Evolutionary conservation across 129 eudicot genomes (phyloP).

Genomic region (Artemisia tridentata): DNA sequence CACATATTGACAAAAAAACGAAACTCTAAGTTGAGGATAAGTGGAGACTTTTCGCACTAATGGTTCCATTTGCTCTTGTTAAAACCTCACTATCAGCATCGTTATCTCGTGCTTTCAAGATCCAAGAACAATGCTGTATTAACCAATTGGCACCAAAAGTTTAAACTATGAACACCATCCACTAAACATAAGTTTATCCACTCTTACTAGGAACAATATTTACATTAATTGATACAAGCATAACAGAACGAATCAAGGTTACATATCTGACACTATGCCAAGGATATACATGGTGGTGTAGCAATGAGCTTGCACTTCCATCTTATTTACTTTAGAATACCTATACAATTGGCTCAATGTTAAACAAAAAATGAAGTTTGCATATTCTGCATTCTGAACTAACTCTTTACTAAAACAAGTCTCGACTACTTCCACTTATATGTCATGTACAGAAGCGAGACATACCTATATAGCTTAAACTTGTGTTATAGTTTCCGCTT

Average conservation of each 20-base stretch:
- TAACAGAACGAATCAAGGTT: constrained; percentile 11
- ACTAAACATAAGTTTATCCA: neutral
- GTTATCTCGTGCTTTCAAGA: neutral
- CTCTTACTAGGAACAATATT: neutral
- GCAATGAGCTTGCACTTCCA: neutral
- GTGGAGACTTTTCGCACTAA: too few species aligned
- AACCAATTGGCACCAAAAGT: neutral
- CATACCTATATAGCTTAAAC: constrained; percentile 26
- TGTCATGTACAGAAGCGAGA: constrained; percentile 27
- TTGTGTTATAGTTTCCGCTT: constrained; percentile 29
- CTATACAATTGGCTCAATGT: constrained; percentile 22
- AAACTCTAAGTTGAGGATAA: neutral
- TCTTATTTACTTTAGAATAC: constrained; percentile 16
- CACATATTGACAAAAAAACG: neutral
- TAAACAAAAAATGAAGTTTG: constrained; percentile 16
- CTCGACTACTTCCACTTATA: constrained; percentile 1
- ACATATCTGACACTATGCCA: neutral
- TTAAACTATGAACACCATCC: neutral
- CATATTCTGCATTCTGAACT: constrained; percentile 10
- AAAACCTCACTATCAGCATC: neutral
- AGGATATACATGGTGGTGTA: constrained; percentile 10
- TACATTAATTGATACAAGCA: constrained; percentile 17
- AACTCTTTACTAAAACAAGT: constrained; percentile 12
- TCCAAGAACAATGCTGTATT: neutral
- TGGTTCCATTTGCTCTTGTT: too few species aligned